Evolutionary conservation across 352 stramenopile genomes (phyloP), one percentile per base, ranked within the genome.

Genomic region (Phytopythium vexans): DNA sequence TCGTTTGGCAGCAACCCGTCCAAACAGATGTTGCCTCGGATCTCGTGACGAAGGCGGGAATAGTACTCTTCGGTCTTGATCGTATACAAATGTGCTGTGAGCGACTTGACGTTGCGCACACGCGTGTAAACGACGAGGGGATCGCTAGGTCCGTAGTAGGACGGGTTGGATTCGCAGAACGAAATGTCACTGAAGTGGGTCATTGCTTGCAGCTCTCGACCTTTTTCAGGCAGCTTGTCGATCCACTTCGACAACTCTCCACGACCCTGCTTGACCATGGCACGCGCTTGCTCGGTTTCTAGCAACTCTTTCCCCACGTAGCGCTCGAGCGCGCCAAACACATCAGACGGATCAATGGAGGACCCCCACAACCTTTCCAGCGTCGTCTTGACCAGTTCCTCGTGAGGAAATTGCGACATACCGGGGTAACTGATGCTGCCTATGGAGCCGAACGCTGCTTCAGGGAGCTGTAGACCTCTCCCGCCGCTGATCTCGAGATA

Each of bases 51-150:
- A 35, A 75, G 54, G 8, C 70, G 68, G 12, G 63, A 67, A 49
- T 84, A 85, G 37, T 82, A 78, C 57, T 88, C 77, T 9, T 70
- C 56, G 8, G 74, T 79, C 38, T 82, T 76, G 39, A 88, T 76
- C 48, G 86, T 65, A 47, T 83, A 88, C 9, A 88, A 44, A 46
- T 88, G 74, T 1, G 77, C 71, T 2, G 70, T 86, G 21, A 88
- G 44, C 2, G 53, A 62, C 37, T 82, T 72, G 6, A 83, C 64
- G 50, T 86, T 86, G 8, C 68, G 64, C 14, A 77, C 65, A 15
- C 67, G 61, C 3, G 86, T 54, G 16, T 67, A 61, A 49, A 88
- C 36, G 8, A 53, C 47, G 3, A 88, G 52, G 1, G 66, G 57
- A 37, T 83, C 77, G 15, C 73, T 65, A 0, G 62, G 67, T 3